A percentile compares a stretch with the other conserved stretches of the same genome.
Conservation (phyloP, 202 grass and related monocot species). For the Tripidium arundinaceum region DNA sequence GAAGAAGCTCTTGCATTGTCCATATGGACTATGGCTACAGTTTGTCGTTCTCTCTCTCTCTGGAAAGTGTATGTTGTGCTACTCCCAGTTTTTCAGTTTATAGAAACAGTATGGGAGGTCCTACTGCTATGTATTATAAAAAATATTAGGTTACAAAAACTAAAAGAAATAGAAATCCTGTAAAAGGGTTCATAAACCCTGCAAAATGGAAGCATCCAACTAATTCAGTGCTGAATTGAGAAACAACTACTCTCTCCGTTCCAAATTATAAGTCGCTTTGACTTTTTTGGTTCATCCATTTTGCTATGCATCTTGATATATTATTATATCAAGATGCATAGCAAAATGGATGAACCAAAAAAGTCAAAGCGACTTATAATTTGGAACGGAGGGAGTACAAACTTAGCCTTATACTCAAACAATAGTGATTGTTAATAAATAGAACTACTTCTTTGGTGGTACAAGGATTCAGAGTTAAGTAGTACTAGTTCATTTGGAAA, state of each 20-base stretch:
- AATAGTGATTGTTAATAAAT: no score
- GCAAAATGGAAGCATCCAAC: neutral
- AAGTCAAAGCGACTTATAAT: no score
- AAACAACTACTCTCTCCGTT: neutral
- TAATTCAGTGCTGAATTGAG: neutral
- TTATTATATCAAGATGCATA: no score
- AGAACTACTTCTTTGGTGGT: no score
- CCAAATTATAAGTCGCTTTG: no score
- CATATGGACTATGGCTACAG: conserved; percentile 76
- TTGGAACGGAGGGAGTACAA: no score
- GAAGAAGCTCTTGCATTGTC: conserved; percentile 94
- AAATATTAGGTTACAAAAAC: neutral
- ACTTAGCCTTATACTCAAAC: no score
- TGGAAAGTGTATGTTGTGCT: conserved; percentile 76
- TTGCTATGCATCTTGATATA: no score
- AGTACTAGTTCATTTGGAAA: neutral
- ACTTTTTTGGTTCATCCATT: no score
- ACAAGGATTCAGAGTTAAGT: no score
- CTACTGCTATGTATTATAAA: neutral
- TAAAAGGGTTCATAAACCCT: neutral
- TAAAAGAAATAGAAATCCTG: neutral
- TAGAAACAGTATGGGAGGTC: neutral
- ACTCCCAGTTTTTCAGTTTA: neutral
- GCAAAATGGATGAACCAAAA: no score
- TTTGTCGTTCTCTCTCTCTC: conserved; percentile 82